A percentile compares a stretch with the other conserved stretches of the same genome.
Conservation (phyloP, 192 early-diverging fungal genomes). For the Tieghemiomyces parasiticus region DNA sequence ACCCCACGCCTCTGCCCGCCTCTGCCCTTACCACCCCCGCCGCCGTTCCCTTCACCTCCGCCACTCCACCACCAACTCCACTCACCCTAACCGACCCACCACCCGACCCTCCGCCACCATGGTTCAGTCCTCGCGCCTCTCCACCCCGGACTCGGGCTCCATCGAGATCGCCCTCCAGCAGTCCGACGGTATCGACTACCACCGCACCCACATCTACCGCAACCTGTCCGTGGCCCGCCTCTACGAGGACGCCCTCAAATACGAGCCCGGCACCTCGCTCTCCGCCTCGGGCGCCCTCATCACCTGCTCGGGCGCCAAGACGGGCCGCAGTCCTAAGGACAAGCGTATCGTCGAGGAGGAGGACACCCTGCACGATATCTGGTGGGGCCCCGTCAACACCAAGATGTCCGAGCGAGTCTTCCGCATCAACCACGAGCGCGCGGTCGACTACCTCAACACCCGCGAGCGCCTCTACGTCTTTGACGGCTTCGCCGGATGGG, state of each 20-base stretch:
- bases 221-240: slow-evolving; percentile 75
- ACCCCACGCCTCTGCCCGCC: neutral
- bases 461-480: slow-evolving; percentile 85
- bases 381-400: slow-evolving; percentile 98
- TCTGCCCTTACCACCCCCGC: too few relatives aligned
- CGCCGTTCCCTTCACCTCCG: neutral
- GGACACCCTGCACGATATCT: slow-evolving; percentile 71
- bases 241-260: slow-evolving; percentile 81
- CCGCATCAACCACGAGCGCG: slow-evolving; percentile 90
- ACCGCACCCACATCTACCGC: slow-evolving; percentile 47
- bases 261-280: slow-evolving; percentile 76
- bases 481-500: slow-evolving; percentile 97
- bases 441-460: slow-evolving; percentile 93
- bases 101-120: neutral
- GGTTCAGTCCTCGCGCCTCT: slow-evolving; percentile 3
- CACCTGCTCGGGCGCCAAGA: slow-evolving; percentile 84
- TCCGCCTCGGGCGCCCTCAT: slow-evolving; percentile 86
- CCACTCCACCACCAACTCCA: neutral
- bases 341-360: slow-evolving; percentile 95
- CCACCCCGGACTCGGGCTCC: neutral
- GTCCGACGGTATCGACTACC: slow-evolving; percentile 12
- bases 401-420: slow-evolving; percentile 69
- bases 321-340: slow-evolving; percentile 84
- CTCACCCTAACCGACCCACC: neutral
- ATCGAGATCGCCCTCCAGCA: slow-evolving; percentile 4